These are phyloP conservation scores for Cutaneotrichosporon cutaneum DNA, from an alignment of 1,284 basidiomycete species.

Conservation along the genomic window DNA sequence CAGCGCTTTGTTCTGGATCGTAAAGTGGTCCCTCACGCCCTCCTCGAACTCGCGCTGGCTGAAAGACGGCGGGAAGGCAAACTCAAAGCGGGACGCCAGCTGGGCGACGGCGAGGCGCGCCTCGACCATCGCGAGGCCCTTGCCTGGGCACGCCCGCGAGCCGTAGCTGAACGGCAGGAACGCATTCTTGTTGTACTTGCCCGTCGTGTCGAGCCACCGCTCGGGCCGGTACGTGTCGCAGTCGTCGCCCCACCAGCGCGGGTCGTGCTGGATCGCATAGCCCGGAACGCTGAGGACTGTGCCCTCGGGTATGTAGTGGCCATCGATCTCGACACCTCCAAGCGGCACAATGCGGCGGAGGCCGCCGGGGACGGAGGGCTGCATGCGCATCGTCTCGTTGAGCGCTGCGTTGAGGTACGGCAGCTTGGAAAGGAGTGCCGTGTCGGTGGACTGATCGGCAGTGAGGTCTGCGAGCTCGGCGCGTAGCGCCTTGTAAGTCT, in stretches of 20 bases:
- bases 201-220: constrained; percentile 57
- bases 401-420: constrained; percentile 77
- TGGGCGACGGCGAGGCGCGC: constrained; percentile 12
- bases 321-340: constrained; percentile 24
- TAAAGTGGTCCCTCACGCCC: constrained; percentile 16
- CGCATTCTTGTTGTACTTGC: constrained; percentile 9
- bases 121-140: constrained; percentile 14
- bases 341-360: constrained; percentile 69
- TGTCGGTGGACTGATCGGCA: constrained; percentile 7
- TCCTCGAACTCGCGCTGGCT: constrained; percentile 8
- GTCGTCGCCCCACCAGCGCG: constrained; percentile 60
- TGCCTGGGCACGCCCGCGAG: constrained; percentile 12
- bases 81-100: constrained; percentile 10
- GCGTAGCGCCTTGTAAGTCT: constrained; percentile 6
- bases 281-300: constrained; percentile 28
- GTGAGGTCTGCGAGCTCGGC: constrained; percentile 9
- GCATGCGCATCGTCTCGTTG: constrained; percentile 74
- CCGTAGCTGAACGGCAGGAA: constrained; percentile 17
- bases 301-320: constrained; percentile 25
- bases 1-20: constrained; percentile 11
- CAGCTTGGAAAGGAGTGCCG: constrained; percentile 12
- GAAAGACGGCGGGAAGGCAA: constrained; percentile 9
- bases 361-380: constrained; percentile 71
- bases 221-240: constrained; percentile 60
- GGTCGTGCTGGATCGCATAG: constrained; percentile 57